phyloP scores from a whole-genome alignment of 768 basidiomycete genomes.

The Psilocybe azurescens region DNA sequence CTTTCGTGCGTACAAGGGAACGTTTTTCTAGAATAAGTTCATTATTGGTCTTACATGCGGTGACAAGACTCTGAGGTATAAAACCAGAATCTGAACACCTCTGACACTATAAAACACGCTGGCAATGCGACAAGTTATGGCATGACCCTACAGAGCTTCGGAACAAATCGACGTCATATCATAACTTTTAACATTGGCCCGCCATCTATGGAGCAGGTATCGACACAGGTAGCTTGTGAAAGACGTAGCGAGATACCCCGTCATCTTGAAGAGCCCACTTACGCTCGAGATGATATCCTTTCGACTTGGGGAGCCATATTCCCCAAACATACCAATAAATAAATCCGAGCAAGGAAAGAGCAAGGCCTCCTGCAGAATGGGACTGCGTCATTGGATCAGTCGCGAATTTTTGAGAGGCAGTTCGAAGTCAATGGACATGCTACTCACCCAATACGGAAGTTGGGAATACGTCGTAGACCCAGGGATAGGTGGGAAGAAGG shows the following conservation, averaged over 20 bases:
- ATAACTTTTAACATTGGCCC: too few relatives aligned
- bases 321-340: constrained; percentile 63
- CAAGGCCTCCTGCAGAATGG: constrained; percentile 53
- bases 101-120: too few relatives aligned
- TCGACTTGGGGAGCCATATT: constrained; percentile 51
- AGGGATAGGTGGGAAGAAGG: constrained; percentile 63
- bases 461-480: constrained; percentile 57
- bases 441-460: constrained; percentile 75
- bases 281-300: constrained; percentile 54
- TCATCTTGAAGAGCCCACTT: constrained; percentile 57
- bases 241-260: constrained; percentile 60
- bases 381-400: constrained; percentile 35
- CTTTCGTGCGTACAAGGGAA: too few relatives aligned
- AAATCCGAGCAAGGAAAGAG: constrained; percentile 52
- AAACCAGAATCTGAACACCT: too few relatives aligned
- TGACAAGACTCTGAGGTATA: too few relatives aligned
- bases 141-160: neutral
- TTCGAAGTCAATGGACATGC: neutral
- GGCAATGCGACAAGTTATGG: neutral
- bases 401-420: neutral
- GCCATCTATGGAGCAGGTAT: neutral
- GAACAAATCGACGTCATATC: too few relatives aligned
- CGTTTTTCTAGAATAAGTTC: too few relatives aligned
- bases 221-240: constrained; percentile 41
- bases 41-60: too few relatives aligned